These are phyloP conservation scores for Aureobasidium lini DNA, from an alignment of 2,329 filamentous ascomycete genomes.

Conservation along the genomic window DNA sequence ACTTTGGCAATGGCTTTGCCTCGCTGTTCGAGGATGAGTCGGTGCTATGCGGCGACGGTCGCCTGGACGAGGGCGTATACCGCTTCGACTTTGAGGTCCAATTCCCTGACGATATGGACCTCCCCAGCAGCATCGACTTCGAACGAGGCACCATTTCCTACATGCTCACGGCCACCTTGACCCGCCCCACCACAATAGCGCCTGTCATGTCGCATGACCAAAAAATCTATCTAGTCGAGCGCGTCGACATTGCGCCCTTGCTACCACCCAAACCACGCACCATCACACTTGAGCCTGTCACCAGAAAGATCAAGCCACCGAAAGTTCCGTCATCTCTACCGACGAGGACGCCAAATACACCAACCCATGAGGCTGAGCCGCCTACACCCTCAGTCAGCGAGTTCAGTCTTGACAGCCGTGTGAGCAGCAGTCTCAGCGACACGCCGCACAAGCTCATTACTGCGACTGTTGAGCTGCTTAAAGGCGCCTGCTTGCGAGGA, in stretches of 20 bases:
- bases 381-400: slow-evolving; percentile 29
- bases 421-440: slow-evolving; percentile 56
- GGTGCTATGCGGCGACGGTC: slow-evolving; percentile 70
- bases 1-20: slow-evolving; percentile 70
- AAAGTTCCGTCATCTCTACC: slow-evolving; percentile 35
- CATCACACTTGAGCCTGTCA: slow-evolving; percentile 81
- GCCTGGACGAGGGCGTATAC: slow-evolving; percentile 65
- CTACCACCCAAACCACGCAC: slow-evolving; percentile 67
- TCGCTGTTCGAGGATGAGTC: slow-evolving; percentile 77
- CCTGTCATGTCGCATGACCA: slow-evolving; percentile 73
- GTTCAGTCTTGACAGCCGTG: slow-evolving; percentile 40
- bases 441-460: slow-evolving; percentile 71
- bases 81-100: slow-evolving; percentile 71
- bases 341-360: slow-evolving; percentile 20
- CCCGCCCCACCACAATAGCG: slow-evolving; percentile 77
- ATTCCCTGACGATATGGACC: slow-evolving; percentile 56
- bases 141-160: slow-evolving; percentile 91
- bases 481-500: slow-evolving; percentile 77
- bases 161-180: slow-evolving; percentile 81
- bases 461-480: slow-evolving; percentile 73
- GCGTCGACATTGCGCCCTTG: slow-evolving; percentile 74
- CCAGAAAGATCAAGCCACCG: slow-evolving; percentile 54
- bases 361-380: slow-evolving; percentile 1
- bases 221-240: slow-evolving; percentile 72
- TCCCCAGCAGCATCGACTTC: slow-evolving; percentile 97